Conservation (phyloP, 352 stramenopile genomes). For the Thalassiosira hispida region DNA sequence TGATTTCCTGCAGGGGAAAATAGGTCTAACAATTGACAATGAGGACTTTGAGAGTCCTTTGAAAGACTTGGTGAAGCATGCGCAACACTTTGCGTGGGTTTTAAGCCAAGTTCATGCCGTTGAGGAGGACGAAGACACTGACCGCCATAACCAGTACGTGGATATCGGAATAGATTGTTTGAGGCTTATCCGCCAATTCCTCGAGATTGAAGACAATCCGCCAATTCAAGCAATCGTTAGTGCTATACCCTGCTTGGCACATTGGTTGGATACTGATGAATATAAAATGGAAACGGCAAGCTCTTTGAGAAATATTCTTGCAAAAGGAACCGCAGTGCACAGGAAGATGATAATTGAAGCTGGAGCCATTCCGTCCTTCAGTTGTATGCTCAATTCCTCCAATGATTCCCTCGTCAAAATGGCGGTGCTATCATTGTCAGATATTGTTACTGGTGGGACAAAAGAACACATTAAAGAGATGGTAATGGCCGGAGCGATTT, state of each 20-base stretch:
- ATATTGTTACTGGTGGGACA: neutral
- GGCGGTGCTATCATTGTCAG: neutral
- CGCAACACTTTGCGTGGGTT: neutral
- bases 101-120: neutral
- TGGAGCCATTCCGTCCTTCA: constrained; percentile 1
- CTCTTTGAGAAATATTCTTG: neutral
- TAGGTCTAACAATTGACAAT: neutral
- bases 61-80: neutral
- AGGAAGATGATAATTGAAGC: constrained; percentile 6
- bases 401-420: constrained; percentile 3
- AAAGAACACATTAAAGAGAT: neutral
- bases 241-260: neutral
- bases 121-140: neutral
- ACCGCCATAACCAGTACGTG: neutral
- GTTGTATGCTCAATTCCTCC: too few species aligned
- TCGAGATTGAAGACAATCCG: constrained; percentile 1
- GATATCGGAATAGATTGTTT: constrained; percentile 14
- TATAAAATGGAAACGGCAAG: neutral
- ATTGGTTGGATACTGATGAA: neutral
- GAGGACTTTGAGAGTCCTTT: neutral
- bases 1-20: neutral
- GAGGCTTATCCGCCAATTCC: neutral
- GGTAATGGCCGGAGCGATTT: neutral
- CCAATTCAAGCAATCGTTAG: neutral
- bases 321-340: neutral